These are phyloP conservation scores for Mycena chlorophos DNA, from an alignment of 768 basidiomycete species.

Conservation along the genomic window DNA sequence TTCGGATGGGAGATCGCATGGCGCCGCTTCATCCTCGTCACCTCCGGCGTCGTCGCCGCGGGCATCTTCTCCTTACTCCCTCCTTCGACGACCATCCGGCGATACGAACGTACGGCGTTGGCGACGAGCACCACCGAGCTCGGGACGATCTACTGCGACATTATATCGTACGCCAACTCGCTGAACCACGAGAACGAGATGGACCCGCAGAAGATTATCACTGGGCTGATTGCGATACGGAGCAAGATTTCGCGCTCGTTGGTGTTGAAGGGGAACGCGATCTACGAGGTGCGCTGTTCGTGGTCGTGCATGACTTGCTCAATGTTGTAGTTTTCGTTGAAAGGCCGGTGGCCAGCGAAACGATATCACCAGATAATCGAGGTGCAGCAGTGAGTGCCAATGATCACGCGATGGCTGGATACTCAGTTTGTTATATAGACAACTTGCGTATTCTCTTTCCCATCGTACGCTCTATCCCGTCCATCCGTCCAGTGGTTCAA, in stretches of 20 bases:
- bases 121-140: slow-evolving; percentile 68
- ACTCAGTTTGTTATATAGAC: slow-evolving; percentile 38
- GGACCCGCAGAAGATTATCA: slow-evolving; percentile 56
- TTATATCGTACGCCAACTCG: slow-evolving; percentile 70
- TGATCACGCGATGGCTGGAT: neutral
- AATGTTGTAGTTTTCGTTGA: slow-evolving; percentile 60
- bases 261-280: slow-evolving; percentile 54
- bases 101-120: slow-evolving; percentile 69
- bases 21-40: slow-evolving; percentile 71
- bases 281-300: slow-evolving; percentile 57
- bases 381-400: slow-evolving; percentile 56
- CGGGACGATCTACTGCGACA: slow-evolving; percentile 72
- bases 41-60: slow-evolving; percentile 71
- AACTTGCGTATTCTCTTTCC: slow-evolving; percentile 67
- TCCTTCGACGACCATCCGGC: slow-evolving; percentile 73
- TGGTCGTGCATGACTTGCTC: neutral
- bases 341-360: slow-evolving; percentile 79
- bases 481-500: neutral
- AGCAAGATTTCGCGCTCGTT: slow-evolving; percentile 68
- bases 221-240: slow-evolving; percentile 71
- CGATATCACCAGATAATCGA: slow-evolving; percentile 71
- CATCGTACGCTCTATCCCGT: slow-evolving; percentile 35
- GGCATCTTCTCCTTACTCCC: slow-evolving; percentile 72
- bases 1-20: slow-evolving; percentile 71
- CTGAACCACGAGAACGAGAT: slow-evolving; percentile 44